Base-by-base conservation (phyloP, 2,329 filamentous ascomycete species). In the Pseudophaeomoniella oleicola region DNA sequence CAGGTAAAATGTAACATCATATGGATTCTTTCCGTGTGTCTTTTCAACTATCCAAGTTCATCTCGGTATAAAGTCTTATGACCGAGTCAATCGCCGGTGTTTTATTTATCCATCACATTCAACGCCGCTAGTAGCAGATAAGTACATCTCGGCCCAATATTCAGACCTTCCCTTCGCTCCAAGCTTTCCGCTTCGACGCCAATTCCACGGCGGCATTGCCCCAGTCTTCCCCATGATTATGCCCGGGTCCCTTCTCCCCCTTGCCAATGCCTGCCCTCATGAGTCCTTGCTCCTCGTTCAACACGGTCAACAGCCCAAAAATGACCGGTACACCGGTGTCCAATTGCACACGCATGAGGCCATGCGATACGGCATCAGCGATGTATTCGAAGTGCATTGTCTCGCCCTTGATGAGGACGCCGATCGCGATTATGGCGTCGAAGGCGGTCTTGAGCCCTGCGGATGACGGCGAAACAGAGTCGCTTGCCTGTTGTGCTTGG, bases 301-400 rank as follows among this genome's bases (percentile, higher is more conserved):
- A 63, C 35, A 96, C 77, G 15, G 90, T 98, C 58, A 98, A 64
- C 49, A 96, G 67, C 11, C 90, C 88, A 58, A 96, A 94, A 40
- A 96, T 74, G 41, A 98, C 81, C 19, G 90, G 90, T 35, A 93
- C 75, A 32, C 84, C 82, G 6, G 76, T 78, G 56, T 98, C 88
- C 38, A 96, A 68, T 59, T 93, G 86, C 40, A 96, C 78, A 45
- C 84, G 78, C 90, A 98, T 98, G 42, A 98, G 69, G 4, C 85
- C 90, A 43, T 94, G 84, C 39, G 78, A 85, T 4, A 92, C 86
- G 30, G 84, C 75, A 45, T 96, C 90, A 30, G 87, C 73, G 50
- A 98, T 98, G 64, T 98, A 96, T 63, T 98, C 90, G 53, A 98
- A 98, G 63, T 98, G 90, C 86, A 94, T 94, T 4, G 90, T 96